phyloP scores from a whole-genome alignment of 2,329 filamentous ascomycete species.

The Boeremia exigua region DNA sequence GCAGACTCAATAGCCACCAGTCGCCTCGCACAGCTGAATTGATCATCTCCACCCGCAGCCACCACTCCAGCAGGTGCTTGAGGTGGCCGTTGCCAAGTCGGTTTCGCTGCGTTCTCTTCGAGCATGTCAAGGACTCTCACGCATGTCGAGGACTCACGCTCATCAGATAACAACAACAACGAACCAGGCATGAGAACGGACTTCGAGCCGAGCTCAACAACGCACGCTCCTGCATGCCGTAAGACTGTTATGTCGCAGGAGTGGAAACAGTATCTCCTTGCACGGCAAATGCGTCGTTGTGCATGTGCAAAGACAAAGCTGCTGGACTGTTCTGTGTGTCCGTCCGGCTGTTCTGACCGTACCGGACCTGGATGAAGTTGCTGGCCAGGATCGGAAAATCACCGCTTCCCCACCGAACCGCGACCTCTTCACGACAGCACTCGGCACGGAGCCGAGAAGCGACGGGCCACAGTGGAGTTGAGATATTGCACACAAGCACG shows the following conservation, averaged over 20 bases:
- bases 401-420: conserved; percentile 8
- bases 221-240: too few relatives aligned
- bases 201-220: too few relatives aligned
- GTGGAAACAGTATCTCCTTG: background rate
- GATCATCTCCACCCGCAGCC: background rate
- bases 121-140: background rate
- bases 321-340: background rate
- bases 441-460: conserved; percentile 2
- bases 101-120: too few relatives aligned
- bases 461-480: background rate
- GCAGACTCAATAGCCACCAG: background rate
- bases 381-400: background rate
- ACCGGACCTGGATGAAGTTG: background rate
- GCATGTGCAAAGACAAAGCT: background rate
- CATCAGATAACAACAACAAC: background rate
- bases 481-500: background rate
- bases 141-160: background rate
- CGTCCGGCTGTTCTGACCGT: background rate
- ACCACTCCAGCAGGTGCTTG: background rate
- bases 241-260: background rate
- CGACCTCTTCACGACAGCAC: background rate
- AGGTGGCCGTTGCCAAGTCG: background rate
- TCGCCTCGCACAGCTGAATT: background rate
- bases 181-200: too few relatives aligned
- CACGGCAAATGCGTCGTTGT: background rate